phyloP scores from a whole-genome alignment of 495 filamentous ascomycete species.

The Trichoderma erinaceum region DNA sequence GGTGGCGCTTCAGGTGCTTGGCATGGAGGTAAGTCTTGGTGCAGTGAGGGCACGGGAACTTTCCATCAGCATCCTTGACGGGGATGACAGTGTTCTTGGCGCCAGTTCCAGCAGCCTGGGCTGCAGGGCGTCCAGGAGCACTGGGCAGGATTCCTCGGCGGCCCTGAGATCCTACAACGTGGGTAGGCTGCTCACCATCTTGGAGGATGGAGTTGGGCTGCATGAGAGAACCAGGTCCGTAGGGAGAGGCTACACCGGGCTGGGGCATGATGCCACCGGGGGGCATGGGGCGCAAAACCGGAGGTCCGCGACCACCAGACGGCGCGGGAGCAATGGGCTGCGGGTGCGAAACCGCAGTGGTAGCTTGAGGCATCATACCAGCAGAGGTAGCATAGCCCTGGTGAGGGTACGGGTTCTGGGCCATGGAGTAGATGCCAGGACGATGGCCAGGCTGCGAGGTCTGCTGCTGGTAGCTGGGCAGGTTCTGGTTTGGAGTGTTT shows the following conservation, averaged over 20 bases:
- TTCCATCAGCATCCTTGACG: conserved; percentile 89
- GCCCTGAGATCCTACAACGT: conserved; percentile 90
- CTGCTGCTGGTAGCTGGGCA: conserved; percentile 55
- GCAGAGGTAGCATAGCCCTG: conserved; percentile 55
- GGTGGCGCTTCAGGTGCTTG: conserved; percentile 94
- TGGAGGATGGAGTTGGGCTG: conserved; percentile 35
- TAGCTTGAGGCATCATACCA: conserved; percentile 59
- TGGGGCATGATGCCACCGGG: conserved; percentile 50
- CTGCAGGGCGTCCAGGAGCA: conserved; percentile 70
- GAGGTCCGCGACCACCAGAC: conserved; percentile 49
- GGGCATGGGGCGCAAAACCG: conserved; percentile 55
- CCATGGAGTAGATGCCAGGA: conserved; percentile 34
- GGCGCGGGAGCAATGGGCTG: conserved; percentile 68
- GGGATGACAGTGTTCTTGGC: conserved; percentile 76
- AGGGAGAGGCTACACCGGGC: conserved; percentile 43
- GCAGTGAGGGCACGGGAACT: conserved; percentile 95
- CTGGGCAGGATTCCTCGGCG: conserved; percentile 85
- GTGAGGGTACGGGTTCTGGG: conserved; percentile 44
- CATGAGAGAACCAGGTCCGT: conserved; percentile 43
- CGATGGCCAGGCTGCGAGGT: conserved; percentile 26
- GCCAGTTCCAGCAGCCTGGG: conserved; percentile 51
- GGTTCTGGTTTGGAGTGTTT: conserved; percentile 49
- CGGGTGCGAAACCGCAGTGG: conserved; percentile 59
- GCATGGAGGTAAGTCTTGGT: conserved; percentile 96
- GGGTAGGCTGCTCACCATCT: conserved; percentile 60